Conservation (phyloP, 106 monocot species). For the Ottelia alismoides region DNA sequence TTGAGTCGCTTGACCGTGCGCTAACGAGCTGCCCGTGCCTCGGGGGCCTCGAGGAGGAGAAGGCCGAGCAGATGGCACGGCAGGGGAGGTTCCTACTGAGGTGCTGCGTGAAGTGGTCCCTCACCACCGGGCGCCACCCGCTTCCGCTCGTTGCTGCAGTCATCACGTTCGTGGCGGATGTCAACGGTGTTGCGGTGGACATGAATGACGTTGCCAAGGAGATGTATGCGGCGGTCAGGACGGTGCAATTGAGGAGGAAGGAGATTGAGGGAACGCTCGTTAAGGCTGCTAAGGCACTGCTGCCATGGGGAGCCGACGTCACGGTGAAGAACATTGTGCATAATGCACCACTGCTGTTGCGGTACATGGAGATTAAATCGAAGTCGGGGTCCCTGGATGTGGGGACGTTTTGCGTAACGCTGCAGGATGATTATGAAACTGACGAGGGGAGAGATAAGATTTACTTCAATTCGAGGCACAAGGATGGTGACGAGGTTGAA, state of each 20-base stretch:
- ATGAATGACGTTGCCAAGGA: conserved; percentile 49
- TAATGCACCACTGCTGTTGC: conserved; percentile 39
- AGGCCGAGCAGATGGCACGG: conserved; percentile 22
- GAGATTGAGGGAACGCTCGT: conserved; percentile 42
- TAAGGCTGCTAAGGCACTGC: conserved; percentile 30
- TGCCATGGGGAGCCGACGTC: conserved; percentile 69
- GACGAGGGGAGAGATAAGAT: conserved; percentile 18
- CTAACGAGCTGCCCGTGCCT: conserved; percentile 12
- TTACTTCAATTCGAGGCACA: conserved; percentile 16
- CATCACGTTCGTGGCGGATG: conserved; percentile 25
- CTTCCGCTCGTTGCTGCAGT: conserved; percentile 58
- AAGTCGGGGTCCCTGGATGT: conserved; percentile 13
- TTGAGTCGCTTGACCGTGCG: conserved; percentile 18
- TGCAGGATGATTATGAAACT: conserved; percentile 1
- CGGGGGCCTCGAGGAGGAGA: conserved; percentile 10
- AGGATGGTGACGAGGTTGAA: neutral
- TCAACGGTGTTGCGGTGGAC: conserved; percentile 19
- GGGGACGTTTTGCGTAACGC: neutral
- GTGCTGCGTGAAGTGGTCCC: conserved; percentile 60
- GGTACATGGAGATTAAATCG: conserved; percentile 56
- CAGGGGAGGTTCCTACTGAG: conserved; percentile 54
- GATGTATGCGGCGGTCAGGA: conserved; percentile 25
- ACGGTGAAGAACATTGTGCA: conserved; percentile 43
- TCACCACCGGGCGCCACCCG: conserved; percentile 65
- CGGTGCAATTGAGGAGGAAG: conserved; percentile 28